phyloP scores from a whole-genome alignment of 305 asterid species.

The Andrographis paniculata region DNA sequence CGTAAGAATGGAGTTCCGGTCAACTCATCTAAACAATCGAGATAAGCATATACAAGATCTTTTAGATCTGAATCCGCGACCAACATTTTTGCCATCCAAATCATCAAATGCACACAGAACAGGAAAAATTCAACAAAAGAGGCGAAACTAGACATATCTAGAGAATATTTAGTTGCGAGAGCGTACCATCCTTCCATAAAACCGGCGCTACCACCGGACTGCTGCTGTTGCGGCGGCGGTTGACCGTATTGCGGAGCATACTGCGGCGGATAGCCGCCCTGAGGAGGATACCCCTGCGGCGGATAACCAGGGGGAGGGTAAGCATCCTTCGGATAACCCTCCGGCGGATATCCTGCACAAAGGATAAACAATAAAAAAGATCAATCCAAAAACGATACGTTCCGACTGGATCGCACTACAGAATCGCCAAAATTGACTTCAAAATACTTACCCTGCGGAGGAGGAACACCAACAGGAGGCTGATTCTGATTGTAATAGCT shows the following conservation, averaged over 20 bases:
- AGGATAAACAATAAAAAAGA: neutral
- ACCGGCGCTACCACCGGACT: conserved; percentile 24
- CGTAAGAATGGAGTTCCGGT: neutral
- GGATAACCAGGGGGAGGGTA: conserved; percentile 54
- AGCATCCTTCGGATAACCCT: conserved; percentile 46
- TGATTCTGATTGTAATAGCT: conserved; percentile 62
- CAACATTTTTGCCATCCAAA: neutral
- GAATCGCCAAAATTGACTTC: neutral
- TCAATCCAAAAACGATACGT: neutral
- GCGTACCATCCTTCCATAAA: conserved; percentile 57
- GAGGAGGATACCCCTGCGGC: conserved; percentile 41
- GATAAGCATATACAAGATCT: neutral
- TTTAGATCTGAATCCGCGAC: neutral
- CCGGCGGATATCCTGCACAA: conserved; percentile 27
- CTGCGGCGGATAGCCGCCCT: conserved; percentile 36
- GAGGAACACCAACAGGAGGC: conserved; percentile 60
- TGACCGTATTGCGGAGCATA: conserved; percentile 40
- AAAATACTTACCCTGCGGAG: conserved; percentile 44
- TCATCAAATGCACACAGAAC: too few relatives aligned
- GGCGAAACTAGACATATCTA: too few relatives aligned
- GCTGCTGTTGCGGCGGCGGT: conserved; percentile 41
- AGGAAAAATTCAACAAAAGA: too few relatives aligned
- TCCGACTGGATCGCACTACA: neutral
- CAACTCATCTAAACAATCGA: neutral
- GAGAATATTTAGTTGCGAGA: neutral